Evolutionary conservation across 1,284 basidiomycete genomes (phyloP), one percentile per base, ranked within the genome.

Genomic region (Rhodotorula sp.): DNA sequence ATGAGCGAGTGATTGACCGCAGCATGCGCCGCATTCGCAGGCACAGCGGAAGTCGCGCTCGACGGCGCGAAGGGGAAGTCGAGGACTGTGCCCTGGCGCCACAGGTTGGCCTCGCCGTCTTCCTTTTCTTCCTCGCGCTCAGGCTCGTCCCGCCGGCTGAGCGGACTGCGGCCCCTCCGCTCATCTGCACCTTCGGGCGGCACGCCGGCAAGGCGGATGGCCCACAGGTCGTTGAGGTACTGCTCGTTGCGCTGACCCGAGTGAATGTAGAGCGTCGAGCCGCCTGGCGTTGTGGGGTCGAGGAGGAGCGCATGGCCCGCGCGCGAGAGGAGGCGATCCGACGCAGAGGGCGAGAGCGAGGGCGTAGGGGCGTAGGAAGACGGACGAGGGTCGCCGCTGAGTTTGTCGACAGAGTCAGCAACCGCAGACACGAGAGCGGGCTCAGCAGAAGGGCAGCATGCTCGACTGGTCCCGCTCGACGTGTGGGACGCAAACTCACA

Each of bases 241-340:
- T 67, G 68, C 34, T 80, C 80, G 59, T 77, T 77, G 10, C 81
- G 75, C 61, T 81, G 80, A 7, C 81, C 81, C 12, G 72, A 77
- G 2, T 80, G 68, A 60, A 82, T 77, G 74, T 79, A 80, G n/a
- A 82, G 76, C 44, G 75, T 77, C 5, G 77, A 73, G 34, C 46
- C 53, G 19, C 64, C 68, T 4, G 48, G 42, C 2, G 55, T 41
- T 5, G 72, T 62, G 14, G 75, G 59, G 62, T 82, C 80, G 50
- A 80, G 76, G 25, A 81, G 63, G 78, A 82, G 80, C 50, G 78
- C 78, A 72, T 82, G 81, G 1, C 81, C 81, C 5, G 78, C 79
- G 3, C 78, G 74, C 2, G 74, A 72, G 13, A 78, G 68, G 7
- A 79, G 68, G 19, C 76, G 68, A n/a, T 52, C 63, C 19, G 52